Conservation (phyloP, 805 yeast species). For the Yarrowia sp. region DNA sequence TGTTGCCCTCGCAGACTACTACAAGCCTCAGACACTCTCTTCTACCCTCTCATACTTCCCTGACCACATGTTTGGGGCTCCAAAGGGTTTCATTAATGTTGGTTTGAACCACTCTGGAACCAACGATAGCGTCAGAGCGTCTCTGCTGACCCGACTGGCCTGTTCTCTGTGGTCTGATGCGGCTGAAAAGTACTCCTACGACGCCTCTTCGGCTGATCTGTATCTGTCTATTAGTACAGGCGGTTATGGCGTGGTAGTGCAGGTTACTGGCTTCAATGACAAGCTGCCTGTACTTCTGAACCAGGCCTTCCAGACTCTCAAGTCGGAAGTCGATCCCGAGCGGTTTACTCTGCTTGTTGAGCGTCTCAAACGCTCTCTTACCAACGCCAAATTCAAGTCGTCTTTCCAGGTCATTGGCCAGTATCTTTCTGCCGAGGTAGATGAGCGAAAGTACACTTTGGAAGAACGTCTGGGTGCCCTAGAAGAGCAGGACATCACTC, state of each 20-base stretch:
- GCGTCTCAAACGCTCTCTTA: neutral
- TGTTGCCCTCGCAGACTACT: neutral
- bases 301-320: neutral
- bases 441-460: conserved; percentile 31
- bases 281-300: neutral
- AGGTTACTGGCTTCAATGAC: neutral
- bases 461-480: conserved; percentile 55
- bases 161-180: neutral
- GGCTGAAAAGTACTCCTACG: conserved; percentile 3
- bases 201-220: neutral
- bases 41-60: neutral
- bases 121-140: neutral
- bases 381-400: neutral
- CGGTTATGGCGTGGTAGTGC: neutral
- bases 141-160: neutral
- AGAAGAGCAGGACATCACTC: conserved; percentile 55
- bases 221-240: neutral
- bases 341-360: neutral
- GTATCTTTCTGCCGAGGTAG: neutral
- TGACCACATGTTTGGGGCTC: conserved; percentile 4
- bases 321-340: neutral
- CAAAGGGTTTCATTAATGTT: neutral
- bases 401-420: neutral
- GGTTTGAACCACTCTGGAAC: neutral
- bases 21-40: neutral